A percentile compares a stretch with the other conserved stretches of the same genome.
Conservation (phyloP, 2,329 filamentous ascomycete species). For the Colletotrichum sp. region DNA sequence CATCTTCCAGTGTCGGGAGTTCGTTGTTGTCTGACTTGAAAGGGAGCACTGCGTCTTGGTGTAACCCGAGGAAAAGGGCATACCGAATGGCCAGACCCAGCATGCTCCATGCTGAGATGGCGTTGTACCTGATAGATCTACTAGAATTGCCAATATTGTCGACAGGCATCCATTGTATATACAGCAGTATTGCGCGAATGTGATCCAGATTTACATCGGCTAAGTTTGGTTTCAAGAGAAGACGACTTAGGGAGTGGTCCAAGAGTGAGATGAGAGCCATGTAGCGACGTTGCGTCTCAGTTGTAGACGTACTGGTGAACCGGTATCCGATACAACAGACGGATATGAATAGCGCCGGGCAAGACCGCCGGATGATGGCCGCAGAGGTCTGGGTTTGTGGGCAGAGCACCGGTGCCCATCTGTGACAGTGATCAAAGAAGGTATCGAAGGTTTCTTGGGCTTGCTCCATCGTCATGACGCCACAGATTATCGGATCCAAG, state of each 20-base stretch:
- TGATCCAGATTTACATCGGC: neutral
- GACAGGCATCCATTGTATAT: neutral
- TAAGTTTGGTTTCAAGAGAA: neutral
- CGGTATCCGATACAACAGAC: neutral
- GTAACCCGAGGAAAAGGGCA: neutral
- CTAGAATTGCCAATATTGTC: neutral
- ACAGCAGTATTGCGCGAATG: neutral
- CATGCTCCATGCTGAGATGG: neutral
- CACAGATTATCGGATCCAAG: neutral
- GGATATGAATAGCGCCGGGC: neutral
- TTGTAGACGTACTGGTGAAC: neutral
- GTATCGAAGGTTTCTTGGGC: neutral
- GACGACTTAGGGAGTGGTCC: neutral
- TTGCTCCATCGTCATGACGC: neutral
- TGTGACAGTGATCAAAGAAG: neutral
- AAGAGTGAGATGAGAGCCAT: neutral
- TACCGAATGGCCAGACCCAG: neutral
- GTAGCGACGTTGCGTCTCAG: neutral
- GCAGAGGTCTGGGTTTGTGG: neutral
- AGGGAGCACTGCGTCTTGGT: neutral
- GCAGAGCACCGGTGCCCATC: neutral
- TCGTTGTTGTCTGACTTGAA: neutral
- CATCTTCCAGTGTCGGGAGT: neutral
- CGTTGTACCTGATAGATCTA: neutral
- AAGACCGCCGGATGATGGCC: neutral